Percentiles rank a stretch among this genome's conserved stretches.
phyloP scores from a whole-genome alignment of 495 filamentous ascomycete genomes.

The Trichoderma asperelloides region DNA sequence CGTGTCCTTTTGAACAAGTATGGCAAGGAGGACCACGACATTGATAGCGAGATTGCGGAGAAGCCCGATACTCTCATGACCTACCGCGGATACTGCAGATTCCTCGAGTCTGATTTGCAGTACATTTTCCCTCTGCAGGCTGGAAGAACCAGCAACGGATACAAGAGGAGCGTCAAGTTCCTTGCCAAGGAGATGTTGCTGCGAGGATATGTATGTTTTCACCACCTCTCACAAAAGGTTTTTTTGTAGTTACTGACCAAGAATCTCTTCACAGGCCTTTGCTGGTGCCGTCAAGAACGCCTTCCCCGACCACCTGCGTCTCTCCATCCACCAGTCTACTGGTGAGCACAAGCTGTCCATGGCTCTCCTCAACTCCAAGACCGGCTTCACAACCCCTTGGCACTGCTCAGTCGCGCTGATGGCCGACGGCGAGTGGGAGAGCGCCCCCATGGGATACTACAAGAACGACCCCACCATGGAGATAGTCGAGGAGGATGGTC shows the following conservation, averaged over 20 bases:
- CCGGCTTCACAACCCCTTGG: conserved; percentile 32
- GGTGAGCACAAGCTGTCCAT: conserved; percentile 46
- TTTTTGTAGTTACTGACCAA: not conserved
- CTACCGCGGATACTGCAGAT: conserved; percentile 51
- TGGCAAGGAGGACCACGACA: conserved; percentile 33
- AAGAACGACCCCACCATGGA: not conserved
- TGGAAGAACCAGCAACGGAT: conserved; percentile 31
- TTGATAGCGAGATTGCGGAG: conserved; percentile 35
- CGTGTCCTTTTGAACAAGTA: conserved; percentile 36
- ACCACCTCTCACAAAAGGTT: not conserved
- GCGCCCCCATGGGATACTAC: conserved; percentile 14
- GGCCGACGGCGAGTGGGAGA: conserved; percentile 18
- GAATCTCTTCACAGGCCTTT: conserved; percentile 30
- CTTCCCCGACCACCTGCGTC: conserved; percentile 40
- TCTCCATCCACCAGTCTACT: conserved; percentile 50
- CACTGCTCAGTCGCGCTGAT: conserved; percentile 17
- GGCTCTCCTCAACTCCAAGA: conserved; percentile 30
- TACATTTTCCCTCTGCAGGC: conserved; percentile 32
- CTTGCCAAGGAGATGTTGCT: conserved; percentile 33
- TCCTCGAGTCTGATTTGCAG: conserved; percentile 44
- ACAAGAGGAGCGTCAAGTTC: not conserved
- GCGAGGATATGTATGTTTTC: conserved; percentile 37
- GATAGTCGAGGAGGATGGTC: not conserved
- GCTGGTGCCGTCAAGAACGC: conserved; percentile 37
- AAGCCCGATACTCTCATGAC: conserved; percentile 44